Evolutionary conservation across 1,284 basidiomycete genomes (phyloP).

Genomic region (Paramarasmius palmivorus): DNA sequence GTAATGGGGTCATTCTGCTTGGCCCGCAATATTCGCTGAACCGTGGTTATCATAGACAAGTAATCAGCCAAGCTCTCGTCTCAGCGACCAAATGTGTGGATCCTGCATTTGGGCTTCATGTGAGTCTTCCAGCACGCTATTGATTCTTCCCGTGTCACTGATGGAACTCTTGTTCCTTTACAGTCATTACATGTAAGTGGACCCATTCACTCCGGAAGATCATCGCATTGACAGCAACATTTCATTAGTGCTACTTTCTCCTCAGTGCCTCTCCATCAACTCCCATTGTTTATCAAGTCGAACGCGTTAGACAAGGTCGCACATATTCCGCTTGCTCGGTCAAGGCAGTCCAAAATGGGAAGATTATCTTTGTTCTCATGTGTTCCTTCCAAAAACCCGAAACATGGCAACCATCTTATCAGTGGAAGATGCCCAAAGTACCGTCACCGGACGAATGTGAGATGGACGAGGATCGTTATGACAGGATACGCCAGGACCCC

Average conservation of each 20-base stretch:
- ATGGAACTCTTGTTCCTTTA: slow-evolving; percentile 6
- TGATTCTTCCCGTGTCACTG: not conserved
- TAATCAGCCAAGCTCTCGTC: slow-evolving; percentile 85
- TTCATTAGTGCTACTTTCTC: slow-evolving; percentile 76
- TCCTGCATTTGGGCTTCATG: slow-evolving; percentile 69
- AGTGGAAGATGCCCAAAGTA: slow-evolving; percentile 64
- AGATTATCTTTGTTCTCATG: slow-evolving; percentile 78
- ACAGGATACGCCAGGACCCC: slow-evolving; percentile 32
- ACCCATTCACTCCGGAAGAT: too few species aligned
- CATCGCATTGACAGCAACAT: too few species aligned
- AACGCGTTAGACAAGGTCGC: slow-evolving; percentile 80
- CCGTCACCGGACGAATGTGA: slow-evolving; percentile 67
- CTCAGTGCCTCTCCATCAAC: slow-evolving; percentile 74
- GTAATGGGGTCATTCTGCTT: slow-evolving; percentile 21
- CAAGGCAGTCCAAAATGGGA: slow-evolving; percentile 70
- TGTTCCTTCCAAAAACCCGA: slow-evolving; percentile 88
- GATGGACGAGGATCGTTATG: slow-evolving; percentile 53
- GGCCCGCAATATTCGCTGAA: not conserved
- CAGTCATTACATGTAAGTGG: slow-evolving; percentile 17
- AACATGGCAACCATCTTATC: slow-evolving; percentile 66
- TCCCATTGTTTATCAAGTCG: slow-evolving; percentile 85
- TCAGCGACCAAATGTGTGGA: slow-evolving; percentile 78
- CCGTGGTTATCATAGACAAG: slow-evolving; percentile 48
- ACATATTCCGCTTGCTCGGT: slow-evolving; percentile 77
- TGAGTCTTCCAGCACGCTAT: slow-evolving; percentile 37